These are phyloP conservation scores for Aspergillus bertholletiae DNA, from an alignment of 495 filamentous ascomycete genomes.

Conservation along the genomic window DNA sequence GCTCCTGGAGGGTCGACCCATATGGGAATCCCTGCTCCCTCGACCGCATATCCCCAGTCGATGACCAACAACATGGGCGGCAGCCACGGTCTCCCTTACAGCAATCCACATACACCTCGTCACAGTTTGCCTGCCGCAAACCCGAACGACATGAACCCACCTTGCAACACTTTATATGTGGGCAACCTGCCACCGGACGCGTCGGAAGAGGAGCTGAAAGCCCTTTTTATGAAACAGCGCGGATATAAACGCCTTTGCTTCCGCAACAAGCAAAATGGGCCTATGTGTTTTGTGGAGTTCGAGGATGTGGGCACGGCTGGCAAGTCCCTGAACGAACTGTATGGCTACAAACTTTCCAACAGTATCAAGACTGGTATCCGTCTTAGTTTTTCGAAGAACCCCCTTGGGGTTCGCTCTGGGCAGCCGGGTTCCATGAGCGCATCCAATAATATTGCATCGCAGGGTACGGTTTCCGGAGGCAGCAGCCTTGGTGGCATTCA, in stretches of 20 bases:
- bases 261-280: conserved; percentile 96
- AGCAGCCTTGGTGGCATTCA: conserved; percentile 55
- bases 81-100: conserved; percentile 53
- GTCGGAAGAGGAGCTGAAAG: conserved; percentile 93
- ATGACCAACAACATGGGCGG: conserved; percentile 41
- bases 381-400: conserved; percentile 98
- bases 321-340: conserved; percentile 87
- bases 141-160: conserved; percentile 94
- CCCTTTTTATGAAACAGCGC: conserved; percentile 88
- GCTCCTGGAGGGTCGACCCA: conserved; percentile 27
- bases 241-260: conserved; percentile 97
- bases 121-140: conserved; percentile 86
- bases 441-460: conserved; percentile 46
- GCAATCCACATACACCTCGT: conserved; percentile 56
- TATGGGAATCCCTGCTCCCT: conserved; percentile 50
- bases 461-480: conserved; percentile 41
- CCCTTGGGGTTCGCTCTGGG: conserved; percentile 83
- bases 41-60: conserved; percentile 59
- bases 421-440: conserved; percentile 57
- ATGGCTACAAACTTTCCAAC: conserved; percentile 85
- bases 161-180: conserved; percentile 97
- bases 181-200: conserved; percentile 94
- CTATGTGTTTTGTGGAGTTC: conserved; percentile 99
- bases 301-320: conserved; percentile 93
- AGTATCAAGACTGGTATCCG: conserved; percentile 95